Evolutionary conservation across 1,139 yeast genomes (phyloP).

Genomic region (Geotrichum klebahnii): DNA sequence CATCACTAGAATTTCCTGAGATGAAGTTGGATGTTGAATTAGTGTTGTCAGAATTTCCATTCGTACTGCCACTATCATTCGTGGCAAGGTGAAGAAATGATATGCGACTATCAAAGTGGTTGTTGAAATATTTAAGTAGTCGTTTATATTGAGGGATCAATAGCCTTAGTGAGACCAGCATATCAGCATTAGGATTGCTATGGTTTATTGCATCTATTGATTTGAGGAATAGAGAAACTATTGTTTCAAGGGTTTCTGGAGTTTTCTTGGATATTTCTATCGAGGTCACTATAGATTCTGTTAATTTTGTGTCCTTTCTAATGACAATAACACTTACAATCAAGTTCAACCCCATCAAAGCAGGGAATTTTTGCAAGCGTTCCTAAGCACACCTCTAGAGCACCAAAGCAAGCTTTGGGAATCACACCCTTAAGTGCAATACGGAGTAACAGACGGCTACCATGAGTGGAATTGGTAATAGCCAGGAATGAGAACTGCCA

Average conservation of each 20-base stretch:
- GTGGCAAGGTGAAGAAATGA: neutral
- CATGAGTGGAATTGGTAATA: neutral
- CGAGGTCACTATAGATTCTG: neutral
- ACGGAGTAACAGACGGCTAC: conserved; percentile 2
- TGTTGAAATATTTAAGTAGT: conserved; percentile 1
- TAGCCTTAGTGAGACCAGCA: conserved; percentile 2
- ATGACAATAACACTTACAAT: conserved; percentile 6
- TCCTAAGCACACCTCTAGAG: neutral
- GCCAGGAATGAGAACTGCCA: conserved; percentile 9
- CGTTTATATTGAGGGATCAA: conserved; percentile 7
- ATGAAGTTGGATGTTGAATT: neutral
- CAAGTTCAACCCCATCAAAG: conserved; percentile 14
- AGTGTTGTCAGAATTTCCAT: neutral
- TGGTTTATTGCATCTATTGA: neutral
- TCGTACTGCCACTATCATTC: neutral
- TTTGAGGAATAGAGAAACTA: neutral
- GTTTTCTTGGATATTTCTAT: conserved; percentile 1
- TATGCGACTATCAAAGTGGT: conserved; percentile 3
- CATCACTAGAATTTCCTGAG: no score
- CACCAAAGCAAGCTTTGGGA: neutral
- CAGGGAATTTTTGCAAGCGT: conserved; percentile 2
- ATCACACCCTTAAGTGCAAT: conserved; percentile 1
- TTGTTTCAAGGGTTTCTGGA: conserved; percentile 2
- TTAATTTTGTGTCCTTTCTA: neutral
- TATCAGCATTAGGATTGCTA: neutral